Evolutionary conservation across 129 eudicot species (phyloP).

Genomic region (Erigeron canadensis): DNA sequence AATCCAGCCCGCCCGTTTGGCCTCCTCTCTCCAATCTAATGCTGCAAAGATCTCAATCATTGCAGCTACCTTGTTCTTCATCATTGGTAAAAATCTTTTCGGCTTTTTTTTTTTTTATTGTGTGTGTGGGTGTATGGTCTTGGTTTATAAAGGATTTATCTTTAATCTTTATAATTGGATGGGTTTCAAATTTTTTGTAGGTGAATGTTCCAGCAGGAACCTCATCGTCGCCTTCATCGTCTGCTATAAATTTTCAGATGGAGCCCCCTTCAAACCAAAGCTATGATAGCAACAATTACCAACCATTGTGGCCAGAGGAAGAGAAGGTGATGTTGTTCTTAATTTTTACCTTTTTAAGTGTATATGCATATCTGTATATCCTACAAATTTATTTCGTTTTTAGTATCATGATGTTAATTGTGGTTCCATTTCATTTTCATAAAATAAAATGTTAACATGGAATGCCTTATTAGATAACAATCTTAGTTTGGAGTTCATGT

Average conservation of each 20-base stretch:
- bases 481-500: constrained; percentile 17
- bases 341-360: not conserved
- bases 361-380: not conserved
- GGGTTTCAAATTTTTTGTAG: constrained; percentile 29
- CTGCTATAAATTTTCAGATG: constrained; percentile 48
- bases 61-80: constrained; percentile 51
- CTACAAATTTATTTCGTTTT: too few relatives aligned
- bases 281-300: constrained; percentile 44
- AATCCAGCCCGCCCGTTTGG: constrained; percentile 36
- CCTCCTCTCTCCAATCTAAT: constrained; percentile 36
- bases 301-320: constrained; percentile 65
- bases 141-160: not conserved
- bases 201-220: constrained; percentile 60
- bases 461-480: not conserved
- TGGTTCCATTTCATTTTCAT: not conserved
- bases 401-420: not conserved
- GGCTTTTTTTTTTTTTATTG: not conserved
- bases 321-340: constrained; percentile 52
- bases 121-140: not conserved
- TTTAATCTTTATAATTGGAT: not conserved
- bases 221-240: constrained; percentile 45
- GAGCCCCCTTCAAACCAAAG: constrained; percentile 99
- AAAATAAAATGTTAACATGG: not conserved
- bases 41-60: constrained; percentile 50
- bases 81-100: constrained; percentile 52